Evolutionary conservation across 139 green algal genomes (phyloP).

Genomic region (Closterium sp.): DNA sequence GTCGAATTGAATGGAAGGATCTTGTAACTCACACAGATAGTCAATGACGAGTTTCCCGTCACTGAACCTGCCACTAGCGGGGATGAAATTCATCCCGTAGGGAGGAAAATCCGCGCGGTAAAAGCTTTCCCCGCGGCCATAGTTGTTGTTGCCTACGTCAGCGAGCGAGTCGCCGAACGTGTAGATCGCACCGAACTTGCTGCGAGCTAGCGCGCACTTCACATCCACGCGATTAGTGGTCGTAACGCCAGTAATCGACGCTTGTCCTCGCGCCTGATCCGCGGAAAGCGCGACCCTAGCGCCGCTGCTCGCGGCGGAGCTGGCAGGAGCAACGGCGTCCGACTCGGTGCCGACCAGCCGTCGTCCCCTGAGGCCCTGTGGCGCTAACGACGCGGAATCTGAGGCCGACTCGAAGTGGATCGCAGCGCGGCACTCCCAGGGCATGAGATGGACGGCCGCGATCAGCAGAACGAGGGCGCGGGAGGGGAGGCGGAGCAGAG

Average conservation of each 20-base stretch:
- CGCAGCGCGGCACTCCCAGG: not conserved
- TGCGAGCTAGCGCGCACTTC: not conserved
- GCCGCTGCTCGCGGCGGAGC: not conserved
- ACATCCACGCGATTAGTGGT: not conserved
- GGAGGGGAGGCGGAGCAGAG: not conserved
- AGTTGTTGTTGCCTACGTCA: slow-evolving; percentile 18
- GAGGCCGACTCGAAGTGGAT: not conserved
- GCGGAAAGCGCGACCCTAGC: too few species aligned
- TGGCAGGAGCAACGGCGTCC: not conserved
- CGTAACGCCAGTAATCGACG: not conserved
- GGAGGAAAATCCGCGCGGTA: slow-evolving; percentile 10
- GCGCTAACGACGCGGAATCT: not conserved
- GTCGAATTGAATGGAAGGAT: too few species aligned
- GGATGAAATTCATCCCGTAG: slow-evolving; percentile 21
- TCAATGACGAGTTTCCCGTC: slow-evolving; percentile 17
- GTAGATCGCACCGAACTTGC: slow-evolving; percentile 1
- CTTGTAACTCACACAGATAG: not conserved
- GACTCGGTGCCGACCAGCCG: not conserved
- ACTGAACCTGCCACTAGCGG: slow-evolving; percentile 4
- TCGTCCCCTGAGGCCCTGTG: not conserved
- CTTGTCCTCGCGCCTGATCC: not conserved
- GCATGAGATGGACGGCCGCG: not conserved
- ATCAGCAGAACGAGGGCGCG: not conserved
- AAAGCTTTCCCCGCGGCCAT: not conserved
- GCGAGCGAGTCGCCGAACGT: slow-evolving; percentile 1